These are phyloP conservation scores for Elongisporangium senticosum DNA, from an alignment of 352 stramenopile genomes.

Conservation along the genomic window DNA sequence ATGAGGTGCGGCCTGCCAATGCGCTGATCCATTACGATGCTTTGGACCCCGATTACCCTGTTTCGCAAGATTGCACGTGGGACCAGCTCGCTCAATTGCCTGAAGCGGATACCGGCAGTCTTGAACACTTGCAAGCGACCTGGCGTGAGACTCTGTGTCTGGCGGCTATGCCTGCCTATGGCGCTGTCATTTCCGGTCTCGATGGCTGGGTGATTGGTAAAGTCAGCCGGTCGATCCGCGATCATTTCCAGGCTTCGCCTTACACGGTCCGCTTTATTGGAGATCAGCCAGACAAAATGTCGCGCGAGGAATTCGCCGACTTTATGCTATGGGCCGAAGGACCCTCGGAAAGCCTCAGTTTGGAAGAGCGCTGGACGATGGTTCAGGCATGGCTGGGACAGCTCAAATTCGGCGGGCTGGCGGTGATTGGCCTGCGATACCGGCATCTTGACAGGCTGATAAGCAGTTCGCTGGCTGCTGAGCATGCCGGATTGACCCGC, in stretches of 20 bases:
- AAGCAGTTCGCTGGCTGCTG: slow-evolving; percentile 5
- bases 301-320: slow-evolving; percentile 4
- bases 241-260: slow-evolving; percentile 5
- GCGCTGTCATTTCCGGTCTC: slow-evolving; percentile 5
- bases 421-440: slow-evolving; percentile 5
- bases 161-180: slow-evolving; percentile 4
- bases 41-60: slow-evolving; percentile 5
- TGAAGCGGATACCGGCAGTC: slow-evolving; percentile 5
- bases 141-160: slow-evolving; percentile 5
- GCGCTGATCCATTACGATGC: slow-evolving; percentile 5
- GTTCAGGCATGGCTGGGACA: slow-evolving; percentile 5
- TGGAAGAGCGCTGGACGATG: slow-evolving; percentile 5
- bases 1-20: slow-evolving; percentile 5
- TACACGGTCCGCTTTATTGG: slow-evolving; percentile 5
- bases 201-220: slow-evolving; percentile 5
- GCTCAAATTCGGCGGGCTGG: slow-evolving; percentile 4
- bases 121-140: slow-evolving; percentile 5
- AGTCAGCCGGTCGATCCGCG: slow-evolving; percentile 4
- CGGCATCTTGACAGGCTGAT: slow-evolving; percentile 5
- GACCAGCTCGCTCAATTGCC: slow-evolving; percentile 5
- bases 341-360: slow-evolving; percentile 5
- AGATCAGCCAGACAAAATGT: slow-evolving; percentile 6
- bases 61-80: slow-evolving; percentile 5
- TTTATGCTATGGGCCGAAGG: slow-evolving; percentile 5
- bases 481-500: slow-evolving; percentile 4